These are phyloP conservation scores for Strigomonas culicis DNA, from an alignment of 208 protist species.

Conservation along the genomic window DNA sequence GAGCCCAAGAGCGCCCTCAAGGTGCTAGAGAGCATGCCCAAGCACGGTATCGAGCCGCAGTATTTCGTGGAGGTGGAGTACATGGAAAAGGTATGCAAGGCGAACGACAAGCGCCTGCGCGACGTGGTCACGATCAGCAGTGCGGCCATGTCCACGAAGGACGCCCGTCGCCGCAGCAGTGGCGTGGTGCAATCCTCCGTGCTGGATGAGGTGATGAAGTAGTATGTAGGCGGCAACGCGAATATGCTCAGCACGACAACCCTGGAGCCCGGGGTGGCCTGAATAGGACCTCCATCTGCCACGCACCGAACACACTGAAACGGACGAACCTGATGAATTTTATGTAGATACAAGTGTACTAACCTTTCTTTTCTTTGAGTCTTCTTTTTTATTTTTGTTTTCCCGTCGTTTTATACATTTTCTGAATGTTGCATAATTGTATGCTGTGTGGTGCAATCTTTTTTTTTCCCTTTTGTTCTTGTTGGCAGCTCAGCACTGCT, in stretches of 20 bases:
- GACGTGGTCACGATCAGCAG: conserved; percentile 37
- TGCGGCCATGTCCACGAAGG: not conserved
- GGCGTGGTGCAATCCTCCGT: not conserved
- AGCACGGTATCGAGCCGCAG: conserved; percentile 79
- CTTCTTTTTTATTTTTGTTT: not conserved
- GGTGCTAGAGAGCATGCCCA: conserved; percentile 90
- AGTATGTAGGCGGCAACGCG: not conserved
- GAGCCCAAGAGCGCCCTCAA: conserved; percentile 83
- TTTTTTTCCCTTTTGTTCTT: conserved; percentile 11
- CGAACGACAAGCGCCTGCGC: conserved; percentile 58
- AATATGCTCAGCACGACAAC: too few relatives aligned
- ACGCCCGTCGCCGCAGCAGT: conserved; percentile 10
- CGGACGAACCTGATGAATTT: too few relatives aligned
- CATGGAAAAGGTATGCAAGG: conserved; percentile 81
- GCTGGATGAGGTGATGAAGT: conserved; percentile 5
- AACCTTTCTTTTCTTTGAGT: too few relatives aligned
- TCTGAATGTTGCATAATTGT: not conserved
- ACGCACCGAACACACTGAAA: too few relatives aligned
- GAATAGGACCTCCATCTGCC: too few relatives aligned
- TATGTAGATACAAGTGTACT: too few relatives aligned
- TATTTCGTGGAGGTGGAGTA: conserved; percentile 89
- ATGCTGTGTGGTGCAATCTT: conserved; percentile 3
- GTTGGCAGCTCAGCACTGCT: not conserved
- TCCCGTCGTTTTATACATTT: conserved; percentile 16
- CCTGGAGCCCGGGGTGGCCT: too few relatives aligned